Base-by-base conservation (phyloP, 371 early-diverging fungal species). In the Haplosporangium sp. region DNA sequence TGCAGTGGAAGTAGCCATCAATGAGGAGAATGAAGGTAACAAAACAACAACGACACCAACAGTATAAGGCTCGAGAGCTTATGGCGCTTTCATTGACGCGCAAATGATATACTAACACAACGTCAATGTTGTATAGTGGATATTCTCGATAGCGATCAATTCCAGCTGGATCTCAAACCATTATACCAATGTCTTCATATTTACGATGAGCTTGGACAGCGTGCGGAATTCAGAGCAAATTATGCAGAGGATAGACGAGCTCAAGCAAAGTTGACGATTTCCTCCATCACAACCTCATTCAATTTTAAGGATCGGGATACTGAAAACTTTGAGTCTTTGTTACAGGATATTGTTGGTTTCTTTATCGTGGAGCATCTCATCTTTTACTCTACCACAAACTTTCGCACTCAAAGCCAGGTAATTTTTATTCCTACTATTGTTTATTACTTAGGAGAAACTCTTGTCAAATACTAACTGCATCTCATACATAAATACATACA, bases 111-210 rank as follows among this genome's bases (percentile, higher is more conserved):
- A 20, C 27, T 40, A 10, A 19, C 19, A 27, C 27, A 34, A 20
- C 0, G 55, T 8, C 9, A 40, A 42, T 6, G 17, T 20, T 50
- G 17, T 40, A 44, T 77, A 93, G 92, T 88, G 40, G 89, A 92
- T 64, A 86, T 90, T 38, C 56, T 92, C 60, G 92, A 94, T 72
- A 85, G 87, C 42, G 88, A 89, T 3, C 89, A 91, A 15, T 86
- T 93, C 9, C 86, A 93, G 34, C 88, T 99, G 64, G 96, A 98
- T 79, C 95, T 98, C 85, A 92, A 93, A 72, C 97, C 99, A 13
- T 86, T 99, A 60, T 98, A 96, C 86, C 96, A 96, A 82, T 96
- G 98, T 73, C 88, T 98, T 52, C 97, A 98, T 74, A 97, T 99
- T 47, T 92, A 96, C 78, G 95, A 94, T 67, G 95, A 96, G 19